phyloP scores from a whole-genome alignment of 169 alveolate genomes.

The Eimeria maxima region DNA sequence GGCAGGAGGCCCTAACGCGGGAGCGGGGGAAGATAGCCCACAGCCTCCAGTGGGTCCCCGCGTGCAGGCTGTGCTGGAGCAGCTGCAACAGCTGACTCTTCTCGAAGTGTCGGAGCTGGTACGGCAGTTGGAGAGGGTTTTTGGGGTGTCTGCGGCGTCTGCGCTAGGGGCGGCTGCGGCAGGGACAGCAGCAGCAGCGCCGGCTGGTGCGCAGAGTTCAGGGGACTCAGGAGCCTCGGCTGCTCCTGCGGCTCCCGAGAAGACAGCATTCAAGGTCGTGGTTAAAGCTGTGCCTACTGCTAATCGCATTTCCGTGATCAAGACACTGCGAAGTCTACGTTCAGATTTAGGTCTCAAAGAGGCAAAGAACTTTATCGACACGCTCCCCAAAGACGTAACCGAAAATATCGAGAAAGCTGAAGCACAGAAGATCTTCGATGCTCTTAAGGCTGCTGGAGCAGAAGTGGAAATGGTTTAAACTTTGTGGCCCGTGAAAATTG shows the following conservation, averaged over 20 bases:
- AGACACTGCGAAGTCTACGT: constrained; percentile 78
- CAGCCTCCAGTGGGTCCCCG: constrained; percentile 69
- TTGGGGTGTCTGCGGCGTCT: constrained; percentile 68
- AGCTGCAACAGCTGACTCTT: constrained; percentile 76
- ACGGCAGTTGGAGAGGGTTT: constrained; percentile 27
- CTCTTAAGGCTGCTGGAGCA: constrained; percentile 80
- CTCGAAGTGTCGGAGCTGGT: constrained; percentile 77
- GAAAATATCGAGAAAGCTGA: constrained; percentile 44
- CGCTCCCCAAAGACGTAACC: constrained; percentile 70
- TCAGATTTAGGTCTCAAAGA: constrained; percentile 75
- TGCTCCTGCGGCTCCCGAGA: neutral
- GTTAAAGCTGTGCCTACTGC: constrained; percentile 77
- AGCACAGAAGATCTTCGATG: constrained; percentile 74
- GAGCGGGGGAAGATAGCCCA: constrained; percentile 30
- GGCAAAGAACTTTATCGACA: constrained; percentile 78
- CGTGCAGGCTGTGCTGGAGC: constrained; percentile 74
- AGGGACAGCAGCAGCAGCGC: neutral
- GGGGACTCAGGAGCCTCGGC: constrained; percentile 41
- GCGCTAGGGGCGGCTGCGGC: constrained; percentile 19
- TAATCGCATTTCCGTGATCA: constrained; percentile 72
- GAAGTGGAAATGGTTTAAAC: constrained; percentile 57
- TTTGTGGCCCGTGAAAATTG: too few species aligned
- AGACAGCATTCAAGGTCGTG: constrained; percentile 69
- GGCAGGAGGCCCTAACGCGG: constrained; percentile 1
- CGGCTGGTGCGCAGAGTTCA: neutral